phyloP scores from a whole-genome alignment of 1,284 basidiomycete genomes.

The Rhodotorula sp. region DNA sequence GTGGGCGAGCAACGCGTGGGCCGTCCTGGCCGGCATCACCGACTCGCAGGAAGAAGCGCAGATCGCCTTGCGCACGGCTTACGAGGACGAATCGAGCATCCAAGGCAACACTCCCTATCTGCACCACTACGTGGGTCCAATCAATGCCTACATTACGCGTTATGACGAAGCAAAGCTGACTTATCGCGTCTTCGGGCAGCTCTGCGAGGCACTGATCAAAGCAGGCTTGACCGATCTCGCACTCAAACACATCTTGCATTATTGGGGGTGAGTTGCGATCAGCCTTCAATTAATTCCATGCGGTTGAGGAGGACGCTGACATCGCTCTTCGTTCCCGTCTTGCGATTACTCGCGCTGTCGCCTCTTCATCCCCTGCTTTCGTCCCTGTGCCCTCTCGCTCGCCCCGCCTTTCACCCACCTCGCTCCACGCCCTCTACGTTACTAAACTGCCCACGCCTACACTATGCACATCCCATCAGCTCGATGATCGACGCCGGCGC shows the following conservation, averaged over 20 bases:
- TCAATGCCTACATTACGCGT: background rate
- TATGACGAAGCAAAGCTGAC: background rate
- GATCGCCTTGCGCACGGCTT: conserved; percentile 28
- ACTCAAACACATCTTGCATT: conserved; percentile 37
- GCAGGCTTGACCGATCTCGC: conserved; percentile 38
- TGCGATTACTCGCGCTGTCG: too few species aligned
- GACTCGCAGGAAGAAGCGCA: conserved; percentile 28
- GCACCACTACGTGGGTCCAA: conserved; percentile 37
- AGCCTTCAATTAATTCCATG: too few species aligned
- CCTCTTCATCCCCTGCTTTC: background rate
- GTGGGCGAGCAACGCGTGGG: conserved; percentile 44
- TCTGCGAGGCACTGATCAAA: conserved; percentile 41
- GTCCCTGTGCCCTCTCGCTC: too few species aligned
- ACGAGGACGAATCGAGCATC: conserved; percentile 15
- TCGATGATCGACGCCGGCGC: conserved; percentile 38
- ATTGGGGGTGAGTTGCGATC: conserved; percentile 37
- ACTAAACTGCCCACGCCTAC: too few species aligned
- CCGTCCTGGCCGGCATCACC: conserved; percentile 39
- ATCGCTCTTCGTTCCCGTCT: too few species aligned
- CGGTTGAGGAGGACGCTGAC: too few species aligned
- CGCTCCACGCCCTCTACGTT: too few species aligned
- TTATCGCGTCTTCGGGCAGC: conserved; percentile 2
- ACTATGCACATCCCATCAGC: background rate
- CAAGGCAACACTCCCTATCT: conserved; percentile 38
- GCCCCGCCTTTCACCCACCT: too few species aligned